These are phyloP conservation scores for Blastomyces parvus DNA, from an alignment of 2,329 filamentous ascomycete species.

Conservation along the genomic window DNA sequence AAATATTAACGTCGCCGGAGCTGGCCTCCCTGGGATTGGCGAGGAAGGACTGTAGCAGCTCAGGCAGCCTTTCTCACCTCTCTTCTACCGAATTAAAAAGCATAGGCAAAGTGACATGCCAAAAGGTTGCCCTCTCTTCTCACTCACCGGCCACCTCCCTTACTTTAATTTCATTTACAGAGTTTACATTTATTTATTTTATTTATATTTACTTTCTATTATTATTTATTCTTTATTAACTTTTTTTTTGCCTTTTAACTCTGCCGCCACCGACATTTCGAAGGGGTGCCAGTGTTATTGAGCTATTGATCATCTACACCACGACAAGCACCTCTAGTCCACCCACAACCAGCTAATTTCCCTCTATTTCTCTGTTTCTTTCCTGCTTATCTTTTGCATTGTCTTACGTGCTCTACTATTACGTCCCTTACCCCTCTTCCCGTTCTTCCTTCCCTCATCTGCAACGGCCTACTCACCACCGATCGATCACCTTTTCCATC, in stretches of 20 bases:
- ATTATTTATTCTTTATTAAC: neutral
- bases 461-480: too few relatives aligned
- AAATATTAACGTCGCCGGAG: conserved; percentile 40
- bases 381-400: too few relatives aligned
- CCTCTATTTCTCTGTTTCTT: too few relatives aligned
- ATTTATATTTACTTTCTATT: neutral
- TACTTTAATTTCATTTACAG: neutral
- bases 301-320: too few relatives aligned
- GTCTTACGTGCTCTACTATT: too few relatives aligned
- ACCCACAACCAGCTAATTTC: too few relatives aligned
- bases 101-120: neutral
- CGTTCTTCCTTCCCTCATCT: too few relatives aligned
- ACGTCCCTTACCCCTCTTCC: too few relatives aligned
- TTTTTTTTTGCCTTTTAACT: neutral
- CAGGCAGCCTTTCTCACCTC: neutral
- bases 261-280: too few relatives aligned
- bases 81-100: neutral
- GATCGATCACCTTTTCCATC: too few relatives aligned
- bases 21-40: conserved; percentile 39
- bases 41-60: conserved; percentile 29
- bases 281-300: too few relatives aligned
- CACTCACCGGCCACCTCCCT: neutral
- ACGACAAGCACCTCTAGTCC: too few relatives aligned
- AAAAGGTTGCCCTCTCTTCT: neutral
- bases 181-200: neutral